Base-by-base conservation (phyloP, 2,329 filamentous ascomycete species). In the Aphanoascus verrucosus region DNA sequence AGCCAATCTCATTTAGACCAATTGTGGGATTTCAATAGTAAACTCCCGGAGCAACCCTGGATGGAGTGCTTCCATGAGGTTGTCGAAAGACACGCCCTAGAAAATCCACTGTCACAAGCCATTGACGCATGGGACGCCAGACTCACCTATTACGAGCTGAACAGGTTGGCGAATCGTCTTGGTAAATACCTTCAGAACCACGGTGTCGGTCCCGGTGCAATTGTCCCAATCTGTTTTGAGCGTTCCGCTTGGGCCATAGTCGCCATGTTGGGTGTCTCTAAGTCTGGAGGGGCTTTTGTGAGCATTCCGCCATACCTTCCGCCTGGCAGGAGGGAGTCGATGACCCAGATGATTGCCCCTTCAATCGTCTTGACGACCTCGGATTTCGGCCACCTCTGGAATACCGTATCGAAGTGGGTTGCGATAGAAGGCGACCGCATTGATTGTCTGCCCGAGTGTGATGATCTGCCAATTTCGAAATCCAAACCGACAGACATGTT, bases 171-270 rank as follows among this genome's bases (percentile, higher is more conserved):
- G 53, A 66, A 45, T 53, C 60, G 17, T 51, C 58, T 61, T 37
- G 62, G 65, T 5, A 58, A 62, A 38, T 60, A 64, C 38, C 58
- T 71, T 12, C 59, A 59, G 11, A 59, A 60, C 3, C 58, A 63
- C 28, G 67, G 67, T 54, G 59, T 72, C 32, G 58, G 62, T 14
- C 46, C 65, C 7, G 58, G 60, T 5, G 55, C 53, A 15, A 49
- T 59, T 19, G 57, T 67, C 3, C 61, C 60, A 5, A 31, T 65
- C 6, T 65, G 62, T 40, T 66, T 67, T 35, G 60, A 66, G 42
- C 65, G 66, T 44, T 66, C 64, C 34, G 57, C 49, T 28, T 66
- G 63, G 63, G 62, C 62, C 5, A 54, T 63, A 19, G 59, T 67
- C 31, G 60, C 59, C 7, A 57, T 64, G 23, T 56, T 67, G 6